Evolutionary conservation across 2,329 filamentous ascomycete genomes (phyloP), one percentile per base, ranked within the genome.

Genomic region (Plectosphaerella plurivora): DNA sequence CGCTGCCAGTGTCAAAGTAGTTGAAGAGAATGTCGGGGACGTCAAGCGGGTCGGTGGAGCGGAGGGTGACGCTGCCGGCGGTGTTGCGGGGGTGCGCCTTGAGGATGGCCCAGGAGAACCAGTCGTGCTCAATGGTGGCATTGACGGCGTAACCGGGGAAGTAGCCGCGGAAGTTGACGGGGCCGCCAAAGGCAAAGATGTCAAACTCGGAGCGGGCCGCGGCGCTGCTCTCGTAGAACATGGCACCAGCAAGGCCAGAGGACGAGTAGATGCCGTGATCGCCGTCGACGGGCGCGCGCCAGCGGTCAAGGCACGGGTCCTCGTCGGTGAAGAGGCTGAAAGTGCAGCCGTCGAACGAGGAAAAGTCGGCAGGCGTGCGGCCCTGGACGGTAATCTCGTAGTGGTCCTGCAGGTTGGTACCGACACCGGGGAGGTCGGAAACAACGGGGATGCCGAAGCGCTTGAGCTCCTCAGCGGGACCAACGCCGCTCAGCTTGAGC

Each of bases 1-100:
- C 71, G 18, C 63, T 68, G 18, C 79, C 78, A 0, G 72, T 70
- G 46, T 76, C 73, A 68, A 81, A 85, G 65, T 77, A 86, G 65
- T 83, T 81, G 70, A 84, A 87, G 48, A 72, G 71, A 57, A 89
- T 86, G 6, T 78, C 65, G 0, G 87, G 87, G 3, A 75, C 70
- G 51, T 88, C 85, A 1, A 81, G 78, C 0, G 87, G 86, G 61
- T 89, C 78, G 0, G 77, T 68, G 0, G 81, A 84, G 15, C 72
- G 72, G 5, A 91, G 77, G 4, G 67, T 76, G 4, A 91, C 85
- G 1, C 75, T 78, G 9, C 87, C 87, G 6, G 77, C 79, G 1
- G 62, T 70, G 55, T 89, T 88, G 50, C 81, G 78, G 0, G 84
- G 77, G 60, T 86, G 84, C 0, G 79, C 77, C 66, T 87, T 86